Evolutionary conservation across 352 stramenopile genomes (phyloP), one percentile per base, ranked within the genome.

Genomic region (Phytophthora boehmeriae): DNA sequence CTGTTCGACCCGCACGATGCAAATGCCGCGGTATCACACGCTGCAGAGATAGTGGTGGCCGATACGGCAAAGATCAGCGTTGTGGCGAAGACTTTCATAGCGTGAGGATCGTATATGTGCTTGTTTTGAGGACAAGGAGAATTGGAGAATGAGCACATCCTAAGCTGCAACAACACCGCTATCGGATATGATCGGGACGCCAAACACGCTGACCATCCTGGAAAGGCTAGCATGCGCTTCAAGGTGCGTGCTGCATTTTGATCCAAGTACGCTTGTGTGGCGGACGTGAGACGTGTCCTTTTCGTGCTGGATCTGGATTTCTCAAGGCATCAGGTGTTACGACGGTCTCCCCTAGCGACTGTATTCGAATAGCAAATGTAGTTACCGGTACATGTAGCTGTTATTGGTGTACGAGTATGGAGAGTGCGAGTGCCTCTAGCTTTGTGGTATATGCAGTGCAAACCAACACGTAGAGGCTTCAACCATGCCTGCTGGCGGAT

Each of bases 1-100:
- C 41, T 54, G 23, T 63, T 52, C 0, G 51, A 67, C n/a, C 59
- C 59, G 34, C 59, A 68, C 23, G 41, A 53, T 10, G 36, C 59
- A 30, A 50, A 60, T 1, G 27, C 30, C 17, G 59, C n/a, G 27
- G 49, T 66, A 23, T 46, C 38, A 44, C 58, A 66, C 14, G 32
- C 57, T n/a, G 16, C 39, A 1, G 38, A 46, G 28, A 35, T 25
- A 1, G 17, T 49, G 11, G 42, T 28, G 11, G 28, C 30, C 4
- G 28, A 52, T 11, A 46, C 32, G 30, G 53, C 42, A 10, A 53
- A 53, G 53, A 53, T 20, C 8, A 60, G 30, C 10, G 43, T 41
- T 28, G 30, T 9, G 20, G 27, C 17, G 39, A 17, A 46, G 41
- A 60, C 14, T 32, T 60, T 60, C 53, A 60, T 60, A 42, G 17